These are phyloP conservation scores for Protea cynaroides DNA, from an alignment of 164 flowering plant genomes.

Conservation along the genomic window DNA sequence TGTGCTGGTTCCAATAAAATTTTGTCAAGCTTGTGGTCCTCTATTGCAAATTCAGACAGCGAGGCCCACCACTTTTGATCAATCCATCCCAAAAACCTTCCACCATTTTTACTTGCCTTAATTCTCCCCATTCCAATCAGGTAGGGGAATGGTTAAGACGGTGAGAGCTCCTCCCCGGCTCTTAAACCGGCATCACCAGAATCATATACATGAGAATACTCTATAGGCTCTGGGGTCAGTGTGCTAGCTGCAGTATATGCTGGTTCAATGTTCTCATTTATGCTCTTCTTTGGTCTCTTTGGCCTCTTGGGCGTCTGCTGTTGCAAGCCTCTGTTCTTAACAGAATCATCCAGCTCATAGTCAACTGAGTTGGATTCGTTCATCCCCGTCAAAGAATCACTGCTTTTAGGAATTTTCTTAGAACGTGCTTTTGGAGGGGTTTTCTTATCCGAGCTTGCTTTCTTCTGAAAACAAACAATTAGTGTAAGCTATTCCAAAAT, in stretches of 20 bases:
- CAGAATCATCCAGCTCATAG: slow-evolving; percentile 37
- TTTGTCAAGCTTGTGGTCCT: too few relatives aligned
- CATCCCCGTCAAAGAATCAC: slow-evolving; percentile 21
- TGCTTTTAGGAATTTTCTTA: slow-evolving; percentile 27
- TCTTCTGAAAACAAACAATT: slow-evolving; percentile 39
- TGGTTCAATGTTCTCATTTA: slow-evolving; percentile 65
- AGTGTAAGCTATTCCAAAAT: slow-evolving; percentile 2
- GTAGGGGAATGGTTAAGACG: too few relatives aligned
- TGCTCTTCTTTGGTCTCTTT: slow-evolving; percentile 74
- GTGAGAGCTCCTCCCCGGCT: too few relatives aligned
- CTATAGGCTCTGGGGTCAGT: slow-evolving; percentile 30
- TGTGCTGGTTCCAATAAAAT: too few relatives aligned
- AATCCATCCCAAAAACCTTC: too few relatives aligned
- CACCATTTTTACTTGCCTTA: too few relatives aligned
- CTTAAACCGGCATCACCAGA: too few relatives aligned
- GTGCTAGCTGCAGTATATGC: slow-evolving; percentile 28
- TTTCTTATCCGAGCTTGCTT: slow-evolving; percentile 43
- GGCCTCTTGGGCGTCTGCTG: slow-evolving; percentile 52
- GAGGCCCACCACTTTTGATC: too few relatives aligned
- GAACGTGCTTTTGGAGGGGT: slow-evolving; percentile 33
- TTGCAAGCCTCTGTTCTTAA: slow-evolving; percentile 25
- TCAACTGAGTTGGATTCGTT: slow-evolving; percentile 26
- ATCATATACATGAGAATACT: slow-evolving; percentile 18
- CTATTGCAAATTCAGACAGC: too few relatives aligned
- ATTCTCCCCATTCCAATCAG: too few relatives aligned